Evolutionary conservation across 192 early-diverging fungal genomes (phyloP).

Genomic region (Podila epigama): DNA sequence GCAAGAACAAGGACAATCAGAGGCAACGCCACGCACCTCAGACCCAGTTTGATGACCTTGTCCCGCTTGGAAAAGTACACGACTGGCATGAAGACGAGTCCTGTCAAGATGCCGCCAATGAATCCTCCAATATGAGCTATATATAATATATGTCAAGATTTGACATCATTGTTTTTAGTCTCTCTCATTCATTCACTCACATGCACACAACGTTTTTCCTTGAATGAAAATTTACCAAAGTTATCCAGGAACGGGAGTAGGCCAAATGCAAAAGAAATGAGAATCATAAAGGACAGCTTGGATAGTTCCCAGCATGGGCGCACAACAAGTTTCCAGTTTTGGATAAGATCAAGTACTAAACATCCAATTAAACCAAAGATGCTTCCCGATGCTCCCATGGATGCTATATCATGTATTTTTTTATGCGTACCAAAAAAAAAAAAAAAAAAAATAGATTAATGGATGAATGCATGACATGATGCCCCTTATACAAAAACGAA

Average conservation of each 20-base stretch:
- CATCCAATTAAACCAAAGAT: slow-evolving; percentile 79
- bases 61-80: slow-evolving; percentile 61
- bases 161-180: background rate
- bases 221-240: slow-evolving; percentile 56
- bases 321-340: slow-evolving; percentile 76
- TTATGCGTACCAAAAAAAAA: background rate
- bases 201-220: background rate
- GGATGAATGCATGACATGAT: too few relatives aligned
- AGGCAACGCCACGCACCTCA: slow-evolving; percentile 47
- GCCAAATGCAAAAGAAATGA: slow-evolving; percentile 75
- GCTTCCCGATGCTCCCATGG: slow-evolving; percentile 66
- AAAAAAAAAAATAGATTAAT: slow-evolving; percentile 14
- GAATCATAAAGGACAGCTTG: slow-evolving; percentile 62
- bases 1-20: slow-evolving; percentile 53
- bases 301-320: slow-evolving; percentile 70
- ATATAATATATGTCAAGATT: background rate
- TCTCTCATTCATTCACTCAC: background rate
- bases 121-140: slow-evolving; percentile 84
- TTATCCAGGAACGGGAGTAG: slow-evolving; percentile 84
- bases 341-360: slow-evolving; percentile 78
- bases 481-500: too few relatives aligned
- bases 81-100: slow-evolving; percentile 76
- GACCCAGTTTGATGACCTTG: slow-evolving; percentile 41
- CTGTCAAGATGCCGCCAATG: slow-evolving; percentile 67
- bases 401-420: slow-evolving; percentile 45